Base-by-base conservation (phyloP, 192 early-diverging fungal species). In the Umbelopsis ramanniana region DNA sequence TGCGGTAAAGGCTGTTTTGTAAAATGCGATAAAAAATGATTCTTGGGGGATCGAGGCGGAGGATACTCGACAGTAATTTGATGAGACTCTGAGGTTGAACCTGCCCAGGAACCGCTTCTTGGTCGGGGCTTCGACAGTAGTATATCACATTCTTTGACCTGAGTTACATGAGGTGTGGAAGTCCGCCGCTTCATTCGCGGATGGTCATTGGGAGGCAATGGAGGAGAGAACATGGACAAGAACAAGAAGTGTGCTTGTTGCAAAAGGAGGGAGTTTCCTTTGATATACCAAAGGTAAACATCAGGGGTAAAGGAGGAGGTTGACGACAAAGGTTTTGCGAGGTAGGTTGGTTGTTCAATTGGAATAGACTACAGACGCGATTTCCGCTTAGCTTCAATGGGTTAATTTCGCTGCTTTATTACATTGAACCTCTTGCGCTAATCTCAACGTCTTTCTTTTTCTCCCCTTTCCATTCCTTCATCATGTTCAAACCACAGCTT, bases 401-500 rank as follows among this genome's bases (percentile, higher is more conserved):
- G 40, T 12, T 43, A 43, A 43, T 43, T 43, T 43, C 40, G 40
- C 6, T 43, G 8, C 29, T 43, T 43, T 43, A 43, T 43, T 43
- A 43, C 40, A 43, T 43, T 43, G 40, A 43, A 43, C 40, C 40
- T 43, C 40, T 43, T 43, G 8, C 40, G 40, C 11, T 43, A 29
- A 29, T 29, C 26, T 22, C 54, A 19, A 17, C 26, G 11, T 5
- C 33, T 63, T 37, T 19, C 24, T 55, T 37, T 17, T 63, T 54
- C 53, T 54, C 11, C 40, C 48, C 48, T 21, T 63, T 63, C 57
- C 57, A 63, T 63, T 63, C 57, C 10, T 63, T 63, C 57, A 17
- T 5, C 3, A 63, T 63, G 57, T 9, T 63, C 12, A 63, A 63
- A 14, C 33, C 33, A 29, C 33, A 63, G 26, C 57, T 63, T 37